Conservation (phyloP, 1,139 yeast species). For the Geotrichum fermentans region DNA sequence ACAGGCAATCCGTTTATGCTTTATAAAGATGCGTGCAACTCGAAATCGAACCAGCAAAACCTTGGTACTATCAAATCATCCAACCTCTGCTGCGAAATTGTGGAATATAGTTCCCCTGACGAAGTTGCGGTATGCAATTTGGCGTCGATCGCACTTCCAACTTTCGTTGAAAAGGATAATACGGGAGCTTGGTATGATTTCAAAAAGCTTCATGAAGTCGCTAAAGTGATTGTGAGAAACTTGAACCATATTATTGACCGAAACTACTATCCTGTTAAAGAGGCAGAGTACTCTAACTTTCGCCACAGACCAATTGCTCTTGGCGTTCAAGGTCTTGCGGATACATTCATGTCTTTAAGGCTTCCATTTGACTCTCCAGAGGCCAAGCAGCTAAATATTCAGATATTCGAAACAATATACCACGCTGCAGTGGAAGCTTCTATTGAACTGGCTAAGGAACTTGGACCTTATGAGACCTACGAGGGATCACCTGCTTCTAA, state of each 20-base stretch:
- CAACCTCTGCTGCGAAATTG: constrained; percentile 85
- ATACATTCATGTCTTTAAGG: constrained; percentile 67
- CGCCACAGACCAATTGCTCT: constrained; percentile 81
- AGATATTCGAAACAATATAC: constrained; percentile 83
- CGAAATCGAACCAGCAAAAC: constrained; percentile 79
- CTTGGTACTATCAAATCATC: constrained; percentile 84
- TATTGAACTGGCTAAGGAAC: constrained; percentile 61
- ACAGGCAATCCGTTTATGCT: constrained; percentile 92
- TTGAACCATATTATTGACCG: constrained; percentile 73
- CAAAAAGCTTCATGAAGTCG: constrained; percentile 61
- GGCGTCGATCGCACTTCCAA: constrained; percentile 80
- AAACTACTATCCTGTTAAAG: constrained; percentile 70
- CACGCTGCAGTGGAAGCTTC: constrained; percentile 84
- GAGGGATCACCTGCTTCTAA: constrained; percentile 81
- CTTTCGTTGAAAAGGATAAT: constrained; percentile 50
- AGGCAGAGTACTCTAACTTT: constrained; percentile 64
- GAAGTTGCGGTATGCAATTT: constrained; percentile 90
- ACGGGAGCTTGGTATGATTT: constrained; percentile 59
- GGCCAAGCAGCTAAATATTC: constrained; percentile 67
- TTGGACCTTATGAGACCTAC: constrained; percentile 65
- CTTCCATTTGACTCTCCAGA: constrained; percentile 74
- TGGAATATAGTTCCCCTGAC: constrained; percentile 80
- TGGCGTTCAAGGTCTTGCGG: constrained; percentile 90
- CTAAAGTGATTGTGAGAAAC: constrained; percentile 70
- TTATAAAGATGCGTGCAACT: constrained; percentile 82